Conservation (phyloP, 2,329 filamentous ascomycete species). For the Alternaria ethzedia region DNA sequence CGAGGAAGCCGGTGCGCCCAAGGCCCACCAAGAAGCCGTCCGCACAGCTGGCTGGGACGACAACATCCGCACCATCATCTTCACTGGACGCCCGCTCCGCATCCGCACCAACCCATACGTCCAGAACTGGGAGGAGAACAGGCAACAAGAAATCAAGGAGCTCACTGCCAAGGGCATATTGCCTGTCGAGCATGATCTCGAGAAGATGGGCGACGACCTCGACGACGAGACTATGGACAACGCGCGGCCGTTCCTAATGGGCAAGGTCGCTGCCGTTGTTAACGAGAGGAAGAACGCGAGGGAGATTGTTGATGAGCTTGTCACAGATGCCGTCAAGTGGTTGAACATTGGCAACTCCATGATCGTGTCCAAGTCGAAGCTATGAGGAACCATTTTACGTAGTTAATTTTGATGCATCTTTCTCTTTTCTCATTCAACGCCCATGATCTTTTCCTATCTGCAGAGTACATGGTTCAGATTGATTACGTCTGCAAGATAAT, state of each 20-base stretch:
- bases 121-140: constrained; percentile 93
- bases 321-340: constrained; percentile 76
- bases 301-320: constrained; percentile 92
- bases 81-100: constrained; percentile 93
- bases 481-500: background rate
- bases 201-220: constrained; percentile 71
- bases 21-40: constrained; percentile 94
- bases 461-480: background rate
- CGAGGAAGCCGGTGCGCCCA: constrained; percentile 92
- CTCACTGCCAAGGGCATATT: constrained; percentile 88
- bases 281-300: constrained; percentile 92
- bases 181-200: constrained; percentile 92
- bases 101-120: constrained; percentile 96
- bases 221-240: constrained; percentile 91
- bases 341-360: constrained; percentile 71
- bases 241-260: constrained; percentile 91
- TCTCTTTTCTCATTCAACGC: background rate
- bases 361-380: constrained; percentile 54
- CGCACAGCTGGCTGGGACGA: constrained; percentile 91
- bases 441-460: background rate
- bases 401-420: background rate
- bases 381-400: constrained; percentile 23
- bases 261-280: constrained; percentile 91
- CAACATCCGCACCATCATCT: constrained; percentile 96
- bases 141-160: constrained; percentile 87